Evolutionary conservation across 371 early-diverging fungal genomes (phyloP), one percentile per base, ranked within the genome.

Genomic region (Apophysomyces variabilis): DNA sequence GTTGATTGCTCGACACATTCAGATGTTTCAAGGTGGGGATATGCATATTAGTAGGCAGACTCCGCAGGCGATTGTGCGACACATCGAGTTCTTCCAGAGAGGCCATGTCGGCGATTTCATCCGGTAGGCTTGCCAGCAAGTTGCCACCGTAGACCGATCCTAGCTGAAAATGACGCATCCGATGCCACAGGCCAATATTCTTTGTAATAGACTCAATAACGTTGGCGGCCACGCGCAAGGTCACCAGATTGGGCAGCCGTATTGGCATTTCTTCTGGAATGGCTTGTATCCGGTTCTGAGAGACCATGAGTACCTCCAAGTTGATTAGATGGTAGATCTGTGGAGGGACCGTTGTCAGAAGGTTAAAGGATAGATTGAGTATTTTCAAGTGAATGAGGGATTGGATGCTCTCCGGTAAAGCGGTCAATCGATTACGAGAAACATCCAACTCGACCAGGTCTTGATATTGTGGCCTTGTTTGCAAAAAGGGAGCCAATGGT

Each of bases 101-200:
- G 5, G 64, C 64, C 85, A 89, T 84, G 26, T 75, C 66, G 14
- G 77, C 72, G 43, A 89, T 69, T 26, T 73, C 62, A 14, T 82
- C 73, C 26, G 89, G 89, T 32, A 89, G 63, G 3, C 61, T 35
- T 0, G 71, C 68, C 26, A 89, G 67, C 6, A 68, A 69, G 57
- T 89, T 89, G 16, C 89, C 89, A 7, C 89, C 89, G 62, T 76
- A 85, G 18, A 85, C 85, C 14, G 86, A 85, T 1, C 89, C 89
- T 44, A 89, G 70, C 57, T 81, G 83, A n/a, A 89, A 64, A 14
- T 82, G 80, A 44, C 83, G 80, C 58, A 90, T 79, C 46, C 75
- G 67, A 8, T 26, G 58, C 84, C 84, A 83, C 9, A 67, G 50
- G 39, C 73, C 61, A 14, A 90, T 54, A 14, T 74, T 65, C 1